These are phyloP conservation scores for Mucor mucedo DNA, from an alignment of 371 early-diverging fungal species.

Conservation along the genomic window DNA sequence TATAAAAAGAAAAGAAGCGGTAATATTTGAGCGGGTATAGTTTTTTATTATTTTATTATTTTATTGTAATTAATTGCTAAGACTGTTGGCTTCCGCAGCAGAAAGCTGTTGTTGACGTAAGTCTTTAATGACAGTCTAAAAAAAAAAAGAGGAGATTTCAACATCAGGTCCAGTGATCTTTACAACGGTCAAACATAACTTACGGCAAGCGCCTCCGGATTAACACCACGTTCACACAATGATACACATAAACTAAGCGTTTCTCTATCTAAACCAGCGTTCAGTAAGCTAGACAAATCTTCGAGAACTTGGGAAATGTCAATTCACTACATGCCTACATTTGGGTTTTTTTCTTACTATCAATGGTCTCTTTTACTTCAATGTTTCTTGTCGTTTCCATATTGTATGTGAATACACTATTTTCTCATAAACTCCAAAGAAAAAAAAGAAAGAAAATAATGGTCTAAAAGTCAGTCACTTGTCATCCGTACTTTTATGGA, in stretches of 20 bases:
- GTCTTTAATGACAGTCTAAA: constrained; percentile 30
- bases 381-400: constrained; percentile 26
- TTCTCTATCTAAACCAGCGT: constrained; percentile 32
- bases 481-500: too few species aligned
- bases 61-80: not conserved
- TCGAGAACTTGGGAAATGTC: constrained; percentile 11
- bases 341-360: constrained; percentile 16
- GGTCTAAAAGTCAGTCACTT: too few species aligned
- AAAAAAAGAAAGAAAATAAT: too few species aligned
- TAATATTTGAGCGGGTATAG: constrained; percentile 12
- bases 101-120: constrained; percentile 17
- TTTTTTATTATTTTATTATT: not conserved
- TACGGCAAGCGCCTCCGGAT: constrained; percentile 39
- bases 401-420: not conserved
- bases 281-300: constrained; percentile 32
- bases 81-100: constrained; percentile 3
- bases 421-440: too few species aligned
- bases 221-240: constrained; percentile 34
- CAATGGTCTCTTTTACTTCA: constrained; percentile 32
- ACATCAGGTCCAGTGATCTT: not conserved
- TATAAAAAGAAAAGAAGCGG: constrained; percentile 3
- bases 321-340: too few species aligned
- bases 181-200: not conserved
- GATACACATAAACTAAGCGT: constrained; percentile 31
- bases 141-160: not conserved